phyloP scores from a whole-genome alignment of 2,329 filamentous ascomycete species.

The Magnaporthales sp. region DNA sequence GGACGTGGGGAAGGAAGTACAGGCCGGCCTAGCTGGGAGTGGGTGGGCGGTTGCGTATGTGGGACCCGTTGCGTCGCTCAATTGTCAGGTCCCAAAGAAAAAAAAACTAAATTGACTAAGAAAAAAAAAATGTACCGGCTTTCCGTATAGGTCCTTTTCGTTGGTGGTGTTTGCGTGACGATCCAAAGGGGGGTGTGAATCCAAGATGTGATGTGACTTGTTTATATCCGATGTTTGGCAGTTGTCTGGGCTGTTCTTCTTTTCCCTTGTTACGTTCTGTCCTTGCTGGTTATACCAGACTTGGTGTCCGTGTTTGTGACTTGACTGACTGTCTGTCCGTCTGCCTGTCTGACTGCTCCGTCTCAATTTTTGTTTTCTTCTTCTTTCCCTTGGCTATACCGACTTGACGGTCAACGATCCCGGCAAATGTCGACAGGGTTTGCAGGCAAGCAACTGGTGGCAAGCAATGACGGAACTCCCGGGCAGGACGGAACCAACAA shows the following conservation, averaged over 20 bases:
- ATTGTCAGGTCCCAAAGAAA: neutral
- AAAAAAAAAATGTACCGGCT: neutral
- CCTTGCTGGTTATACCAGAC: neutral
- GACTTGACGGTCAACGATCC: neutral
- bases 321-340: no score
- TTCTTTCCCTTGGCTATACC: neutral
- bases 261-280: neutral
- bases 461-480: neutral
- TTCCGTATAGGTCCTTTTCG: no score
- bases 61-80: neutral
- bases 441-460: neutral
- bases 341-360: neutral
- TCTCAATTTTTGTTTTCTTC: neutral
- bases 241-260: neutral
- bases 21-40: neutral
- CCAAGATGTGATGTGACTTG: neutral
- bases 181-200: neutral
- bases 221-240: neutral
- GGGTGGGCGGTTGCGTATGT: neutral
- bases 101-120: neutral
- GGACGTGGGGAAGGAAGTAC: constrained; percentile 3
- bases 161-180: neutral
- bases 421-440: neutral
- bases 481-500: neutral
- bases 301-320: neutral